These are phyloP conservation scores for Babesia bovis DNA, from an alignment of 169 alveolate species.

Conservation along the genomic window DNA sequence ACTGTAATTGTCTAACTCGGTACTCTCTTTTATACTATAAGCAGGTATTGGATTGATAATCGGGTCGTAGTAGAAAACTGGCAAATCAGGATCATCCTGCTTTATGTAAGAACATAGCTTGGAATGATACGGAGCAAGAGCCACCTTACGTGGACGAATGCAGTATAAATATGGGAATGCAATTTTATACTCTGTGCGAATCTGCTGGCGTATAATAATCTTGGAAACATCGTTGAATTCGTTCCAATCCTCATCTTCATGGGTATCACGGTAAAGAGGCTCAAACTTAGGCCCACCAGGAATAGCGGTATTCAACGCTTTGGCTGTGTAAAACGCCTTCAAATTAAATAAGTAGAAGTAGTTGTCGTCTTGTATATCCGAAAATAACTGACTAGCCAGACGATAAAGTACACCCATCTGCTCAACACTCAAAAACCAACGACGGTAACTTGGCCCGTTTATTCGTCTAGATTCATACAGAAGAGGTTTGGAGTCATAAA, in stretches of 20 bases:
- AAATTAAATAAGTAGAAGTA: conserved; percentile 96
- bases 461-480: conserved; percentile 71
- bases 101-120: conserved; percentile 84
- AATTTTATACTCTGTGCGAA: conserved; percentile 98
- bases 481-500: conserved; percentile 87
- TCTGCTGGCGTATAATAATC: conserved; percentile 93
- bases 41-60: conserved; percentile 97
- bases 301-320: conserved; percentile 99
- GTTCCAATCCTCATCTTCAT: conserved; percentile 99
- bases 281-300: conserved; percentile 99
- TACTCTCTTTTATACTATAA: conserved; percentile 81
- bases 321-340: conserved; percentile 97
- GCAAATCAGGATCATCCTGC: conserved; percentile 91
- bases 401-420: conserved; percentile 97
- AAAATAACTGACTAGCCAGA: conserved; percentile 94
- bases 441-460: conserved; percentile 89
- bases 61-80: conserved; percentile 95
- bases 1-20: conserved; percentile 55
- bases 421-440: conserved; percentile 93
- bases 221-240: conserved; percentile 99
- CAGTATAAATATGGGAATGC: conserved; percentile 99
- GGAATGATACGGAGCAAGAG: conserved; percentile 85
- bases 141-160: conserved; percentile 92
- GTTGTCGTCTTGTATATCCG: conserved; percentile 95
- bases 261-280: conserved; percentile 97